These are phyloP conservation scores for Mycena floridula DNA, from an alignment of 768 basidiomycete genomes.

Conservation along the genomic window DNA sequence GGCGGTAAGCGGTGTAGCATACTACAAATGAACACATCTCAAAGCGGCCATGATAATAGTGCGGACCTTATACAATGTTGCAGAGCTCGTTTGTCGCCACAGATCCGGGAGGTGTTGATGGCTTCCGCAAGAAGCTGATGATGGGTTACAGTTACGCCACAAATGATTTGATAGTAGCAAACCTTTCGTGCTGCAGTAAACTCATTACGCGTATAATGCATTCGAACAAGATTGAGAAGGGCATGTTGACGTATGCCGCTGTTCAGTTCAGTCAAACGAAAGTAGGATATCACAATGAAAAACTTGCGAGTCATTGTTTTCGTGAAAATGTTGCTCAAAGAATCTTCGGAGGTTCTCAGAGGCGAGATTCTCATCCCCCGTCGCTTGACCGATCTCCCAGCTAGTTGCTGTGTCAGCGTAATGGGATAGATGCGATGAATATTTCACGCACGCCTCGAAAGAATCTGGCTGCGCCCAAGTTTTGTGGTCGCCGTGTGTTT, in stretches of 20 bases:
- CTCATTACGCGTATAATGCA: slow-evolving; percentile 72
- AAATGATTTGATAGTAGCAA: slow-evolving; percentile 3
- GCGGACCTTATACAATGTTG: slow-evolving; percentile 74
- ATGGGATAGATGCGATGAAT: not conserved
- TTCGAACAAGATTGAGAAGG: slow-evolving; percentile 66
- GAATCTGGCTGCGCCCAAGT: slow-evolving; percentile 57
- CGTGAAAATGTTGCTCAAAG: slow-evolving; percentile 84
- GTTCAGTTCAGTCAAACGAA: slow-evolving; percentile 2
- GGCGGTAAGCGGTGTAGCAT: slow-evolving; percentile 68
- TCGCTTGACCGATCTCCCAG: slow-evolving; percentile 58
- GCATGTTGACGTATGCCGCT: slow-evolving; percentile 81
- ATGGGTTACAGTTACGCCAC: slow-evolving; percentile 4
- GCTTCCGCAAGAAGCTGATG: slow-evolving; percentile 68
- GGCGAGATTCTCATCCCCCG: slow-evolving; percentile 65
- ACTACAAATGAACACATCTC: slow-evolving; percentile 27
- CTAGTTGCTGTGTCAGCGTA: slow-evolving; percentile 27
- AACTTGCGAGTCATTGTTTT: slow-evolving; percentile 73
- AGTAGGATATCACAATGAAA: not conserved
- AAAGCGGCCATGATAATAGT: not conserved
- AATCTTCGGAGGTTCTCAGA: slow-evolving; percentile 69
- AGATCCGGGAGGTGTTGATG: slow-evolving; percentile 68
- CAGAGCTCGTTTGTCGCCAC: slow-evolving; percentile 63
- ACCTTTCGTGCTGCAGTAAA: slow-evolving; percentile 66
- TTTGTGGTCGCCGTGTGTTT: slow-evolving; percentile 59
- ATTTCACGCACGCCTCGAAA: slow-evolving; percentile 49